phyloP scores from a whole-genome alignment of 1,284 basidiomycete species.

The Earliella scabrosa region DNA sequence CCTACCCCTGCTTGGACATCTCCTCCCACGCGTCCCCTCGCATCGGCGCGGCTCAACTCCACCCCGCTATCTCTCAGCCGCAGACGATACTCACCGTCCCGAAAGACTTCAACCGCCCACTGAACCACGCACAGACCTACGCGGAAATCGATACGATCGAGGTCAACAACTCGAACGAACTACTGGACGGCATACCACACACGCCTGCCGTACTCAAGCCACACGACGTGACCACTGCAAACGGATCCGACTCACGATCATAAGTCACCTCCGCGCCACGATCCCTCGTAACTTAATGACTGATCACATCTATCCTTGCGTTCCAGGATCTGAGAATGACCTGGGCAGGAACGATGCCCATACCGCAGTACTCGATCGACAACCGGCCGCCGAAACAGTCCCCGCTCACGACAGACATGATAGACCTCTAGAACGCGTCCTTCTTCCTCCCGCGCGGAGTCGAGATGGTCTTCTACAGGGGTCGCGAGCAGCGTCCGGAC shows the following conservation, averaged over 20 bases:
- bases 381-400: conserved; percentile 59
- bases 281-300: neutral
- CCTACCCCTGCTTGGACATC: conserved; percentile 10
- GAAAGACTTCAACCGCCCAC: conserved; percentile 71
- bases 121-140: conserved; percentile 68
- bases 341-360: conserved; percentile 74
- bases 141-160: conserved; percentile 71
- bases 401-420: conserved; percentile 63
- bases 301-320: neutral
- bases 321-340: conserved; percentile 67
- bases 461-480: conserved; percentile 77
- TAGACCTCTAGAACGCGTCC: conserved; percentile 76
- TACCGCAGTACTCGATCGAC: conserved; percentile 50
- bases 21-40: conserved; percentile 26
- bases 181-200: conserved; percentile 63
- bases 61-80: conserved; percentile 39
- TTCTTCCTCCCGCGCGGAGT: conserved; percentile 77
- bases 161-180: conserved; percentile 74
- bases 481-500: conserved; percentile 71
- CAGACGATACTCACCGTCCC: conserved; percentile 59
- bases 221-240: conserved; percentile 79
- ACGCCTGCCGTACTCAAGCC: conserved; percentile 73
- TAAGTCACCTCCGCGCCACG: conserved; percentile 35
- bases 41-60: conserved; percentile 21
- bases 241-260: conserved; percentile 77